These are phyloP conservation scores for Sergeia podlipaevii DNA, from an alignment of 208 protist genomes.

Conservation along the genomic window DNA sequence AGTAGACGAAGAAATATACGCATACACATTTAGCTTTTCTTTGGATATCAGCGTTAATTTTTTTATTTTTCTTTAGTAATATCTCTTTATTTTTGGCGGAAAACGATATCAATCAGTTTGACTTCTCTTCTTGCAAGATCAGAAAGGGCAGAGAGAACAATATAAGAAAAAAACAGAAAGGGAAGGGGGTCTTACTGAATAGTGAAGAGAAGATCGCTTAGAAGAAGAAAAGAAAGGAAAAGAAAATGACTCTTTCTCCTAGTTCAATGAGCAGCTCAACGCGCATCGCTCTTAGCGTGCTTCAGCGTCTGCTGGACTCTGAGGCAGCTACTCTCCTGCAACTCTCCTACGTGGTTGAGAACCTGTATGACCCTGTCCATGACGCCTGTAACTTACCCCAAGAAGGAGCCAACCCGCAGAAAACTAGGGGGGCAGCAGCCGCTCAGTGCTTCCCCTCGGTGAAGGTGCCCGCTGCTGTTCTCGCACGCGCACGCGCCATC, in stretches of 20 bases:
- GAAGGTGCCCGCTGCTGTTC: no score
- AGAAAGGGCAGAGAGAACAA: no score
- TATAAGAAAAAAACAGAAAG: no score
- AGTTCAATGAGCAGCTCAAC: constrained; percentile 14
- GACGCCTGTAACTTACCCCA: constrained; percentile 8
- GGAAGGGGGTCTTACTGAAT: no score
- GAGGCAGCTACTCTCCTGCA: constrained; percentile 41
- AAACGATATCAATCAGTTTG: background rate
- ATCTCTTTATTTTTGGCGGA: background rate
- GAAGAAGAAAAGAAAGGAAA: no score
- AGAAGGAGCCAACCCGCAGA: no score
- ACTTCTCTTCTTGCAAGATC: background rate
- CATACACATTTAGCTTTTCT: background rate
- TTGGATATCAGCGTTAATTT: constrained; percentile 1
- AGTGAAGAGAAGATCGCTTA: no score
- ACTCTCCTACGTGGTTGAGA: constrained; percentile 66
- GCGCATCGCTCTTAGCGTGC: constrained; percentile 38
- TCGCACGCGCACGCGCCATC: no score
- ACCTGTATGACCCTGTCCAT: constrained; percentile 46
- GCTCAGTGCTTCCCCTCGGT: no score
- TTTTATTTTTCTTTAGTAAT: no score
- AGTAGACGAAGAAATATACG: background rate
- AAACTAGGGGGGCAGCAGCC: no score
- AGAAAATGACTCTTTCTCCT: background rate
- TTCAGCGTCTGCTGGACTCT: constrained; percentile 57